phyloP scores from a whole-genome alignment of 495 filamentous ascomycete genomes.

The Lindgomyces ingoldianus region DNA sequence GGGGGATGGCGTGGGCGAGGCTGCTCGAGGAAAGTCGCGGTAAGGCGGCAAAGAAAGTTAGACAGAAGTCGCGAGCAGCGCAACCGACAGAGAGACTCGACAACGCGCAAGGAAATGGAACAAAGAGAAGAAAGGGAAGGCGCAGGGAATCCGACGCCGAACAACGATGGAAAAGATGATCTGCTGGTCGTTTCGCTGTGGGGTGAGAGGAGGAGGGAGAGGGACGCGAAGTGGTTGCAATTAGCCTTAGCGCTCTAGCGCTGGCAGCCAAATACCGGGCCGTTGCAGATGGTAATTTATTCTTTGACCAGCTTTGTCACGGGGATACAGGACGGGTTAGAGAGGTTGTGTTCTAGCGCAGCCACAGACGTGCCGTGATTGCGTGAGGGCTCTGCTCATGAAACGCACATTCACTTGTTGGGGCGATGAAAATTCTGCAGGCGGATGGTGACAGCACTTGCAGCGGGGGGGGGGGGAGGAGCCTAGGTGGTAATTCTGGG shows the following conservation, averaged over 20 bases:
- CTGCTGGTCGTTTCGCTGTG: constrained; percentile 26
- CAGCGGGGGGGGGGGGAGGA: neutral
- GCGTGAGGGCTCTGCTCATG: neutral
- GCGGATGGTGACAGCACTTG: neutral
- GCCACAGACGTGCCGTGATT: too few relatives aligned
- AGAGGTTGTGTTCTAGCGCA: too few relatives aligned
- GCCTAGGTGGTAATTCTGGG: neutral
- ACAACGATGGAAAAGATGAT: constrained; percentile 31
- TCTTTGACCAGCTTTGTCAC: neutral
- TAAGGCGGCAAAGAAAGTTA: constrained; percentile 17
- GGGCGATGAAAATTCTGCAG: neutral
- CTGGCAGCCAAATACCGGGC: too few relatives aligned
- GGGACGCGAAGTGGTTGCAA: constrained; percentile 11
- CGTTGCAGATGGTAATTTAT: constrained; percentile 6
- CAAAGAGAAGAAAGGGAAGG: constrained; percentile 32
- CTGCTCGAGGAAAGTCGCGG: neutral
- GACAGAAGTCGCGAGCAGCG: constrained; percentile 14
- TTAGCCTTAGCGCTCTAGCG: constrained; percentile 12
- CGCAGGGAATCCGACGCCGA: constrained; percentile 37
- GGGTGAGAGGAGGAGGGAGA: constrained; percentile 26
- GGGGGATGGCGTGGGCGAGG: neutral
- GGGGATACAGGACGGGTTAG: neutral
- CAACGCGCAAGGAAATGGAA: constrained; percentile 36
- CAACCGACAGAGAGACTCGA: constrained; percentile 15
- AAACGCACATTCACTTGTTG: neutral